Evolutionary conservation across 192 early-diverging fungal species (phyloP).

Genomic region (Rhizoclosmatium sp.): DNA sequence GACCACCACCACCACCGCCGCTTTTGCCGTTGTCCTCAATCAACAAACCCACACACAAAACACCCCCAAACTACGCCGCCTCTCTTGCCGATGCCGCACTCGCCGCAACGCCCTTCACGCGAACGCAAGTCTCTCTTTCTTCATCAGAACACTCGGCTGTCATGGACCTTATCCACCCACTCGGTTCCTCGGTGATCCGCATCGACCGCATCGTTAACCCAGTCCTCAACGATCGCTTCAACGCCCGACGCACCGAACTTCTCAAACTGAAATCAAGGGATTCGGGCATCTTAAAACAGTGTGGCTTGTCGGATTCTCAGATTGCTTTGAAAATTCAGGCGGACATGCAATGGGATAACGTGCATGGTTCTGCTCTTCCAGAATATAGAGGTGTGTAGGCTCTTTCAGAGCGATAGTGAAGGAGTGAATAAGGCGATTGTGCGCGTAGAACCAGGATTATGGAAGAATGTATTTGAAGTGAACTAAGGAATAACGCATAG

Average conservation of each 20-base stretch:
- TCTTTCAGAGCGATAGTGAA: too few relatives aligned
- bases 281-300: not conserved
- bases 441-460: too few relatives aligned
- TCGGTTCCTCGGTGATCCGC: not conserved
- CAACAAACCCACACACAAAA: not conserved
- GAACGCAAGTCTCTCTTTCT: not conserved
- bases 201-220: not conserved
- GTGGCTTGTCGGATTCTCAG: not conserved
- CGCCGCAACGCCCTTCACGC: not conserved
- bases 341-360: not conserved
- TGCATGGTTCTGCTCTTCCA: not conserved
- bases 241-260: not conserved
- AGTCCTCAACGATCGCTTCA: not conserved
- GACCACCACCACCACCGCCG: not conserved
- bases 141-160: conserved; percentile 1
- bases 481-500: too few relatives aligned
- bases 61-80: not conserved
- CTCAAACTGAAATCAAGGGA: not conserved
- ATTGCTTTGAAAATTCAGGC: not conserved
- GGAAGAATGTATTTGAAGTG: too few relatives aligned
- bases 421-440: too few relatives aligned
- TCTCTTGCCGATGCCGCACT: not conserved
- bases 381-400: not conserved
- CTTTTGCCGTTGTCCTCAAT: not conserved
- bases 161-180: not conserved